Conservation (phyloP, 1,284 basidiomycete species). For the Coriolopsis trogii region DNA sequence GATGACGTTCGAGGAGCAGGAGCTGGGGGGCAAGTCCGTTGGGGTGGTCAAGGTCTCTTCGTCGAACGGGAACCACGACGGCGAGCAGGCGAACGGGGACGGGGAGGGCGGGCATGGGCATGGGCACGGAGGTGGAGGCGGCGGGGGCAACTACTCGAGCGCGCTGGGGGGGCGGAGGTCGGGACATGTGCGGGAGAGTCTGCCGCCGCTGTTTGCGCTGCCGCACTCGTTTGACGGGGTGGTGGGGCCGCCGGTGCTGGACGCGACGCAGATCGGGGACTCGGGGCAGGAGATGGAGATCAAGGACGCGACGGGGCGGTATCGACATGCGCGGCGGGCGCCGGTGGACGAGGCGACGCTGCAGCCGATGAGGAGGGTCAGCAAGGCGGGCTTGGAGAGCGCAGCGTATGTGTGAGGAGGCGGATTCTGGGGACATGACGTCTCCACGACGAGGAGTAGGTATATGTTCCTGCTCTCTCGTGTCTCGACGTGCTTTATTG, state of each 20-base stretch:
- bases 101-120: conserved; percentile 28
- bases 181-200: conserved; percentile 70
- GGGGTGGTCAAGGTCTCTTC: conserved; percentile 64
- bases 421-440: too few species aligned
- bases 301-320: conserved; percentile 79
- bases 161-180: conserved; percentile 51
- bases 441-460: too few species aligned
- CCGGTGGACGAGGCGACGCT: conserved; percentile 86
- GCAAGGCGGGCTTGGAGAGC: conserved; percentile 88
- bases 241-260: conserved; percentile 31
- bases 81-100: conserved; percentile 17
- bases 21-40: conserved; percentile 81
- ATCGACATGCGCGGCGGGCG: conserved; percentile 80
- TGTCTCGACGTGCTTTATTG: too few species aligned
- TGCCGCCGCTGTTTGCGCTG: conserved; percentile 62
- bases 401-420: conserved; percentile 32
- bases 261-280: conserved; percentile 50
- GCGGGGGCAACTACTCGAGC: conserved; percentile 39
- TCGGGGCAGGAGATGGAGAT: conserved; percentile 83
- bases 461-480: too few species aligned
- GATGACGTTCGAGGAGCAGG: conserved; percentile 94
- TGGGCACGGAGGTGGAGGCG: conserved; percentile 21
- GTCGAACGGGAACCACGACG: conserved; percentile 20
- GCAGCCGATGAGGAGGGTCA: conserved; percentile 84
- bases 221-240: conserved; percentile 34